phyloP scores from a whole-genome alignment of 306 rosid species.

The Cicer arietinum region DNA sequence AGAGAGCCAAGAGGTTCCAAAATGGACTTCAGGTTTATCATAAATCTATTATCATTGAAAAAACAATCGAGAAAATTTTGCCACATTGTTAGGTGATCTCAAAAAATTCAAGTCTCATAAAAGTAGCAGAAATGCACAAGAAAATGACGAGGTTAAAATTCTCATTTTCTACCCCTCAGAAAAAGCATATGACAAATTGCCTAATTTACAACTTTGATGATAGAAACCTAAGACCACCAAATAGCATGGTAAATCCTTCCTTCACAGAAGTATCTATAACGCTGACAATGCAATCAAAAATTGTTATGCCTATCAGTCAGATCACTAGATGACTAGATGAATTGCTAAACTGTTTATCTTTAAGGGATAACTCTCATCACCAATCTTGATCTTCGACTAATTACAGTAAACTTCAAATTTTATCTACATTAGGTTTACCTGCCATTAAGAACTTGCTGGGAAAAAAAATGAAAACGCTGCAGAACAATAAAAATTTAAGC shows the following conservation, averaged over 20 bases:
- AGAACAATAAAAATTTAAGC: slow-evolving; percentile 13
- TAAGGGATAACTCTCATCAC: slow-evolving; percentile 22
- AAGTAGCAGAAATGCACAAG: slow-evolving; percentile 23
- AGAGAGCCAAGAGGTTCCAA: slow-evolving; percentile 7
- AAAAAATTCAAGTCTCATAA: slow-evolving; percentile 5
- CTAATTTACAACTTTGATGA: slow-evolving; percentile 22
- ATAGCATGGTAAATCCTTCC: slow-evolving; percentile 26
- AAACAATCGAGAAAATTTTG: not conserved
- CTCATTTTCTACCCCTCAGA: not conserved
- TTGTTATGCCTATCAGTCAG: slow-evolving; percentile 17
- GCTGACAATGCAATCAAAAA: slow-evolving; percentile 26
- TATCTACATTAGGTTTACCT: slow-evolving; percentile 8
- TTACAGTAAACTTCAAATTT: slow-evolving; percentile 8
- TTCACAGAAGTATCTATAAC: slow-evolving; percentile 1
- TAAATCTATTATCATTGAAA: slow-evolving; percentile 14
- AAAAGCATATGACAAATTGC: not conserved
- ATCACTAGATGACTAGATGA: slow-evolving; percentile 3
- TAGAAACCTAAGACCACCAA: slow-evolving; percentile 24
- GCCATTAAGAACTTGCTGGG: slow-evolving; percentile 26
- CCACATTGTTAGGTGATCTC: not conserved
- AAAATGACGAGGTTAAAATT: slow-evolving; percentile 23
- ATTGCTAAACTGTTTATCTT: not conserved
- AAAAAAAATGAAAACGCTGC: not conserved
- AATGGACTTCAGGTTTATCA: not conserved
- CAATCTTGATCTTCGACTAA: slow-evolving; percentile 7